Evolutionary conservation across 768 basidiomycete species (phyloP), one percentile per base, ranked within the genome.

Genomic region (Phaeotremella fagi): DNA sequence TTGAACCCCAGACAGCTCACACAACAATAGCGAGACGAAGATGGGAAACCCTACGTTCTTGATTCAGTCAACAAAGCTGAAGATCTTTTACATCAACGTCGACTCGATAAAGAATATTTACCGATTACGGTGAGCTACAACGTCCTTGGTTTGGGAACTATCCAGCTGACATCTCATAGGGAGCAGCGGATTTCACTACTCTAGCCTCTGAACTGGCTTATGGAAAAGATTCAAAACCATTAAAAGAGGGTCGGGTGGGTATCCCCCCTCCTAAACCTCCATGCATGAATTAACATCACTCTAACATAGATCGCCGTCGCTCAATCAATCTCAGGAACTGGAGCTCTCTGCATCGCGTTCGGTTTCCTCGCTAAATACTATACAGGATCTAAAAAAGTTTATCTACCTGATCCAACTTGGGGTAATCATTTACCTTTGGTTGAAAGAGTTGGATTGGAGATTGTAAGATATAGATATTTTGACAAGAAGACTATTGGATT

Each of bases 301-400:
- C n/a, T n/a, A n/a, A n/a, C n/a, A 49, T 62, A 92, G 87, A 80
- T 92, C 68, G 82, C 88, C 23, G 80, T 87, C 48, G 86, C 90
- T 11, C 95, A 99, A 75, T 85, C 91, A 50, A 92, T 98, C 75
- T 98, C 94, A 25, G 95, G 95, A 14, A 99, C 95, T 12, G 95
- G 95, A 64, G 95, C 95, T 41, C 86, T 97, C 60, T 83, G 95
- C 65, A 88, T 98, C 74, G 95, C 91, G 45, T 90, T 85, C 59
- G 85, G 86, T 26, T 98, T 99, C 81, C 77, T 98, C 28, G 85
- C 83, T 22, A 85, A 86, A 35, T 88, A 90, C 77, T 95, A 94
- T 76, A 77, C 79, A 2, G 82, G 83, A 48, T 73, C 80, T 45
- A 85, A 86, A 64, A 81, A 79, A 59, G 76, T 95, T 57, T 90